Base-by-base conservation (phyloP, 148 eudicot genomes). In the Fagopyrum esculentum region DNA sequence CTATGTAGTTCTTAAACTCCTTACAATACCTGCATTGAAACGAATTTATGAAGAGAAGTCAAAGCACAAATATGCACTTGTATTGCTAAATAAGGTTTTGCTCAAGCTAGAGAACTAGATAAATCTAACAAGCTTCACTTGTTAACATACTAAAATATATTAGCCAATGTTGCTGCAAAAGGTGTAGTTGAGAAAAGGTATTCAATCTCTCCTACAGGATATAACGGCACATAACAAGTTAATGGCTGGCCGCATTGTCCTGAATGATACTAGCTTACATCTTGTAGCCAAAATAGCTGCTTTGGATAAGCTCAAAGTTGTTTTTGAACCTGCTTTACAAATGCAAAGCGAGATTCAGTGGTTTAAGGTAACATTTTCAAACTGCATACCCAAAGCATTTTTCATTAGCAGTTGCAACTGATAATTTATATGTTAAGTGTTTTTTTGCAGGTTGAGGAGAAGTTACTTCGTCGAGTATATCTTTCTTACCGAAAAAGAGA, bases 261-360 rank as follows among this genome's bases (percentile, higher is more conserved):
- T 2, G 19, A 56, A 40, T 22, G 74, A 71, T 19, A 71, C 54
- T 49, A 50, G 43, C 52, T 71, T 71, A 56, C 74, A 71, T 47
- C 35, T 71, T 26, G 74, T 26, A 71, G 74, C 74, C 30, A 71
- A 26, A 49, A 46, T 71, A 43, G 74, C 74, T 13, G 56, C 74
- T 71, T 47, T 50, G 17, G 54, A 22, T 8, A 71, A 71, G 54
- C 74, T 71, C 56, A 71, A 71, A 71, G 51, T 44, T 71, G 74
- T 71, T 22, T 71, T 56, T 22, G 74, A 56, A 71, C 19, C 74
- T 3, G 74, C 74, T 35, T 47, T 71, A 49, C 74, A 71, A 47
- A 71, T 71, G 74, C 74, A 71, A 47, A 71, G 74, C n/a, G 74
- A 71, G 74, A 71, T 71, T 71, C 74, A 71, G 54, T 71, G 74